Conservation (phyloP, 768 basidiomycete species). For the Pholiota molesta region DNA sequence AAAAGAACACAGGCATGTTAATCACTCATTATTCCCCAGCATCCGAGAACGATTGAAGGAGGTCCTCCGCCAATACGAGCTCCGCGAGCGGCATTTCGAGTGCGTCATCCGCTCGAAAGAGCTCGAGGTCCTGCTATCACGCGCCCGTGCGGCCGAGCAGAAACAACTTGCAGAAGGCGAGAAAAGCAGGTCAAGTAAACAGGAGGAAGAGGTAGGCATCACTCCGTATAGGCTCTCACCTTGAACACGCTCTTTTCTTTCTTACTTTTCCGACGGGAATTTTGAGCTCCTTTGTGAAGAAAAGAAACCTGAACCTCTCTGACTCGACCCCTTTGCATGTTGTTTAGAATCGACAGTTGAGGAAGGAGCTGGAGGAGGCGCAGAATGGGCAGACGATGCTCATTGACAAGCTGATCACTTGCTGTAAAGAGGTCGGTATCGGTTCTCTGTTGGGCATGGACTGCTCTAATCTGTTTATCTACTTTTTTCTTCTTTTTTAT, state of each 20-base stretch:
- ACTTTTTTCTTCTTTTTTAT: neutral
- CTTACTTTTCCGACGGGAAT: constrained; percentile 9
- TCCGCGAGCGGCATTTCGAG: constrained; percentile 91
- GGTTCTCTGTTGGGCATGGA: neutral
- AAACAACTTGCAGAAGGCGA: constrained; percentile 82
- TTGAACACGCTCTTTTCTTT: neutral
- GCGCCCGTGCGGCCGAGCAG: constrained; percentile 87
- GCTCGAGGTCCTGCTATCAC: constrained; percentile 83
- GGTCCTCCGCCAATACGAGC: constrained; percentile 84
- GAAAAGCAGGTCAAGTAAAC: constrained; percentile 64
- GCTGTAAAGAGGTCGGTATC: constrained; percentile 80
- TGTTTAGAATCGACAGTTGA: constrained; percentile 63
- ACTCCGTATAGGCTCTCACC: constrained; percentile 16
- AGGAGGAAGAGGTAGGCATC: constrained; percentile 71
- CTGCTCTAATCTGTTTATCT: constrained; percentile 9
- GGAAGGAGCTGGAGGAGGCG: constrained; percentile 79
- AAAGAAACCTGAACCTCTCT: neutral
- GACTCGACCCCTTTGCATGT: neutral
- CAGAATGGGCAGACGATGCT: constrained; percentile 79
- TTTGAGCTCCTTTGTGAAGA: too few relatives aligned
- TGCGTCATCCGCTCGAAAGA: constrained; percentile 92
- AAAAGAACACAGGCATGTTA: neutral
- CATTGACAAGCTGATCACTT: constrained; percentile 82
- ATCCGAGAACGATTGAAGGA: constrained; percentile 87
- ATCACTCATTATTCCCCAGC: constrained; percentile 39